Percentiles rank a stretch among this genome's conserved stretches.
phyloP scores from a whole-genome alignment of 768 basidiomycete species.

The Psilocybe cubensis region DNA sequence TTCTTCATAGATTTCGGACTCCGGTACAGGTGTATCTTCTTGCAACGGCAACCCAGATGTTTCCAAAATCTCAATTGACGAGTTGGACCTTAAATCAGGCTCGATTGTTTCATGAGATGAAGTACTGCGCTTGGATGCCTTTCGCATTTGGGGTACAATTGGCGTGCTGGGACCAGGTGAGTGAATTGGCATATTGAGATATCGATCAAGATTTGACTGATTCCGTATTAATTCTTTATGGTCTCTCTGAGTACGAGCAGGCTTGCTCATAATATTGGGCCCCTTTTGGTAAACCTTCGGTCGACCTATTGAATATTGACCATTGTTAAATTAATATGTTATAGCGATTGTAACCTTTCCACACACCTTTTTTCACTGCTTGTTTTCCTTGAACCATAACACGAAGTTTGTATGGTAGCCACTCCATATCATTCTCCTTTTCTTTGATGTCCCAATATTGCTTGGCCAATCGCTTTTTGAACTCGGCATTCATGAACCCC shows the following conservation, averaged over 20 bases:
- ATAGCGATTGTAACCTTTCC: neutral
- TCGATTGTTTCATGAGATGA: neutral
- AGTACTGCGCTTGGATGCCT: conserved; percentile 1
- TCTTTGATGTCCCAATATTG: neutral
- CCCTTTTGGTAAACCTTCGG: conserved; percentile 6
- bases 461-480: conserved; percentile 6
- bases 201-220: conserved; percentile 9
- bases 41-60: too few species aligned
- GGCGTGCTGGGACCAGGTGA: too few species aligned
- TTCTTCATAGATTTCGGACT: too few species aligned
- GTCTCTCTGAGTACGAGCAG: conserved; percentile 2
- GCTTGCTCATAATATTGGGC: conserved; percentile 17
- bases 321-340: neutral
- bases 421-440: neutral
- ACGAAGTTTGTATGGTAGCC: neutral
- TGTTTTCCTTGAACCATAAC: neutral
- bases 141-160: neutral
- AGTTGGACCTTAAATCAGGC: neutral
- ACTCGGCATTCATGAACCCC: conserved; percentile 4
- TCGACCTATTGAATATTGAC: neutral
- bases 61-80: too few species aligned
- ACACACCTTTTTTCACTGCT: neutral
- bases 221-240: conserved; percentile 1
- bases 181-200: neutral
- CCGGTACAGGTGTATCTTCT: too few species aligned